Evolutionary conservation across 208 protist species (phyloP).

Genomic region (Crithidia mellificae): DNA sequence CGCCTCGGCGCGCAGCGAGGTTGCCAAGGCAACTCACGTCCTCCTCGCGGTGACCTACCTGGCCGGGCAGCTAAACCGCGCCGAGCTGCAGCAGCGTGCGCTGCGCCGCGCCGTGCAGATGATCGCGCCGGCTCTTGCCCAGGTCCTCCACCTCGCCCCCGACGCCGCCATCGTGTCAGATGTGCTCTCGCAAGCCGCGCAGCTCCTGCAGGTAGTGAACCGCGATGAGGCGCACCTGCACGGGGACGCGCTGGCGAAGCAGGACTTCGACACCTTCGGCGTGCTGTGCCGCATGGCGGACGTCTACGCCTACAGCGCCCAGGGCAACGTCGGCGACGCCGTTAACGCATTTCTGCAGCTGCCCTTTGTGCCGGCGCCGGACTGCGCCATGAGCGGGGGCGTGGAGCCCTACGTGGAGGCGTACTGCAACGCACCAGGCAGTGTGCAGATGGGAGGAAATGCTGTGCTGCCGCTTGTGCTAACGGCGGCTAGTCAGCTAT

Average conservation of each 20-base stretch:
- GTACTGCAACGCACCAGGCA: constrained; percentile 33
- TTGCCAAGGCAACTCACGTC: constrained; percentile 58
- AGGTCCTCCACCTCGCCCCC: constrained; percentile 59
- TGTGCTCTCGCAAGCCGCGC: constrained; percentile 43
- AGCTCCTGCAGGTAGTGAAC: constrained; percentile 40
- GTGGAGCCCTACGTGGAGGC: constrained; percentile 32
- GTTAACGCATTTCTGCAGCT: constrained; percentile 52
- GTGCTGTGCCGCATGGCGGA: constrained; percentile 65
- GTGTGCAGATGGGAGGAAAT: constrained; percentile 31
- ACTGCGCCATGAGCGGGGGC: constrained; percentile 24
- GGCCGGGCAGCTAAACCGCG: constrained; percentile 30
- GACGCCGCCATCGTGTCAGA: constrained; percentile 36
- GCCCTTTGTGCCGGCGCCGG: constrained; percentile 54
- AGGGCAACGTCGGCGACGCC: constrained; percentile 45
- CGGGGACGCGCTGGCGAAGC: constrained; percentile 10
- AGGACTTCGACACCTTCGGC: constrained; percentile 32
- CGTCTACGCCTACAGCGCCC: constrained; percentile 40
- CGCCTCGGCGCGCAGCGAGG: constrained; percentile 48
- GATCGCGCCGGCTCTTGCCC: constrained; percentile 57
- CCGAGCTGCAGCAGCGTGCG: constrained; percentile 33
- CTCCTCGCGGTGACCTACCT: constrained; percentile 43
- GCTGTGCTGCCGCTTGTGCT: constrained; percentile 43
- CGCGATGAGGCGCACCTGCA: constrained; percentile 11
- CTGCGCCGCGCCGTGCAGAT: constrained; percentile 63
- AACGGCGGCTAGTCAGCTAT: constrained; percentile 25